These are phyloP conservation scores for Penicillium argentinense DNA, from an alignment of 495 filamentous ascomycete species.

Conservation along the genomic window DNA sequence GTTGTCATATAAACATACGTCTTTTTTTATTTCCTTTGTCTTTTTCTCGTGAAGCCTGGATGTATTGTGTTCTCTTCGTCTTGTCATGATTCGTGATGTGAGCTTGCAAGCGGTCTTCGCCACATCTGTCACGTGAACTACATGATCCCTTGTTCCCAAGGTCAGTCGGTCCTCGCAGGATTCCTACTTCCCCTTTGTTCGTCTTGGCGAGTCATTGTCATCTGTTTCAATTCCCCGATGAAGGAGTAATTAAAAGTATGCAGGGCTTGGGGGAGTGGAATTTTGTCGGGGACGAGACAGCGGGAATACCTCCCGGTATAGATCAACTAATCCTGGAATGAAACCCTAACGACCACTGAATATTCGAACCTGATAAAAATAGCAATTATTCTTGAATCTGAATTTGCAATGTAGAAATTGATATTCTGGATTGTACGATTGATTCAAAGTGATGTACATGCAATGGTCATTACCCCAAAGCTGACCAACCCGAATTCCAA, in stretches of 20 bases:
- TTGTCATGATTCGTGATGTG: constrained; percentile 30
- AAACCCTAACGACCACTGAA: constrained; percentile 21
- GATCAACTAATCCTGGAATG: constrained; percentile 31
- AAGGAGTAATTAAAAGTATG: too few relatives aligned
- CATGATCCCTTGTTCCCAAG: constrained; percentile 26
- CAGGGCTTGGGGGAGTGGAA: background rate
- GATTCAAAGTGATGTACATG: background rate
- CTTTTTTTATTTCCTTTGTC: constrained; percentile 25
- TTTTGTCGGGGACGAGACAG: constrained; percentile 6
- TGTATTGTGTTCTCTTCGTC: constrained; percentile 15
- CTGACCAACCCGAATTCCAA: background rate
- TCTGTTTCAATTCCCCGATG: too few relatives aligned
- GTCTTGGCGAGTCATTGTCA: constrained; percentile 6
- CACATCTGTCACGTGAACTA: constrained; percentile 32
- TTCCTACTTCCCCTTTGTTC: constrained; percentile 1
- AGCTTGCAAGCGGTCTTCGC: constrained; percentile 37
- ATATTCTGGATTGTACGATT: background rate
- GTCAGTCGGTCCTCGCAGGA: constrained; percentile 9
- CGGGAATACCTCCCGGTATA: constrained; percentile 17
- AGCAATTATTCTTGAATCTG: background rate
- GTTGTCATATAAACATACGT: constrained; percentile 6
- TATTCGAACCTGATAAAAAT: background rate
- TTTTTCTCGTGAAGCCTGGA: constrained; percentile 23
- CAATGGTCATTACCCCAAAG: background rate
- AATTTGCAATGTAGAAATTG: background rate